These are phyloP conservation scores for Botrytis porri DNA, from an alignment of 2,329 filamentous ascomycete genomes.

Conservation along the genomic window DNA sequence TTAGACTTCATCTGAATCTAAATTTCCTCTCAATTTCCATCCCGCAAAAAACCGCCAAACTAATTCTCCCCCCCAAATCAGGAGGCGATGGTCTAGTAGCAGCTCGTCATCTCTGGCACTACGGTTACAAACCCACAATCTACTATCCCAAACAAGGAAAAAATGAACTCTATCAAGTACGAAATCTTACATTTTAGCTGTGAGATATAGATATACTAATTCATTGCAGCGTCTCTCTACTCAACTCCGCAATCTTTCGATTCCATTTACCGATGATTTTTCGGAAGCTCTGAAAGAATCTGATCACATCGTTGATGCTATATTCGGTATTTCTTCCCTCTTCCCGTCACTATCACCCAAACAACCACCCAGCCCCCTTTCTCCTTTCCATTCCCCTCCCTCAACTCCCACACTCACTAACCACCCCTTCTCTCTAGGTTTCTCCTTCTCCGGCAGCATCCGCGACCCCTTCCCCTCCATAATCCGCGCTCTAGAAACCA, in stretches of 20 bases:
- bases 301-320: conserved; percentile 85
- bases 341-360: background rate
- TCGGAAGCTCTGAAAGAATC: conserved; percentile 59
- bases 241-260: conserved; percentile 77
- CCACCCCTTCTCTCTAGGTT: conserved; percentile 51
- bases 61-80: conserved; percentile 39
- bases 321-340: conserved; percentile 64
- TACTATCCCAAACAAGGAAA: conserved; percentile 94
- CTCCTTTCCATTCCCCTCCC: conserved; percentile 12
- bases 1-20: too few species aligned
- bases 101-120: conserved; percentile 85
- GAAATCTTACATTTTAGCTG: conserved; percentile 20
- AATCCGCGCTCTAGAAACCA: conserved; percentile 72
- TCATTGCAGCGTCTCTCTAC: conserved; percentile 66
- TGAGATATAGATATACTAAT: background rate
- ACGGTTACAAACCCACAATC: conserved; percentile 82
- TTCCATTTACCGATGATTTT: conserved; percentile 86
- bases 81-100: conserved; percentile 94
- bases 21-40: background rate
- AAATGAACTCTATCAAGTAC: conserved; percentile 82
- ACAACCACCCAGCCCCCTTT: background rate
- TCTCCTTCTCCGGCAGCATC: conserved; percentile 88
- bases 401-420: background rate
- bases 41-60: background rate
- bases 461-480: conserved; percentile 87